Evolutionary conservation across 768 basidiomycete species (phyloP), one percentile per base, ranked within the genome.

Genomic region (Macrocybe gigantea): DNA sequence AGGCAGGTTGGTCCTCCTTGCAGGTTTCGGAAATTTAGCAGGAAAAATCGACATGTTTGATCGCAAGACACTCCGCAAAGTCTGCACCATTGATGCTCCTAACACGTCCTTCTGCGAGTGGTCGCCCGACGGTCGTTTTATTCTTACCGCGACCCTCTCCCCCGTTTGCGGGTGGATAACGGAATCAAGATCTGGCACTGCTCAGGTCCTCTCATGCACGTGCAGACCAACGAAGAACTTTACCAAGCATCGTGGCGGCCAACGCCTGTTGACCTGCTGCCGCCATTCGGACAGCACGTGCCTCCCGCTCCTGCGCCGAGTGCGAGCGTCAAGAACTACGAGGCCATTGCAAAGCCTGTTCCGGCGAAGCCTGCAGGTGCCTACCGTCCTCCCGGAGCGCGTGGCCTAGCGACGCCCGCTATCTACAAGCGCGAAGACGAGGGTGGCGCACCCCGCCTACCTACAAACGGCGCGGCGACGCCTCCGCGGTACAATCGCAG

Each of bases 111-210:
- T 85, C 59, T 97, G 94, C 64, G 90, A 93, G 60, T 99, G 95
- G 94, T 91, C 89, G 10, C 87, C 93, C 0, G 90, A 93, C 51
- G 96, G 95, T 9, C 82, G 88, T 38, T 94, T 85, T 72, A 78
- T 99, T 22, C 73, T 99, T 56, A 97, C 95, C 6, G 93, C 94
- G 2, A 97, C 93, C 0, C 79, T 98, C n/a, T 93, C 89, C 96
- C 96, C 0, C 82, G 96, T 15, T 70, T 98, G 42, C 83, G 96
- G 35, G 96, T 99, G 50, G 96, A 99, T 70, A 98, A 98, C 56
- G 93, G 94, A 1, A 82, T 98, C 65, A 96, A 94, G 70, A 76
- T 99, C 51, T 97, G 87, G 88, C 93, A 95, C 63, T 93, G 90
- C 63, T 77, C 83, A 0, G 94, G 96, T 7, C 76, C 82, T 1